Evolutionary conservation across 805 yeast species (phyloP), one percentile per base, ranked within the genome.

Genomic region (Komagataella phaffii): DNA sequence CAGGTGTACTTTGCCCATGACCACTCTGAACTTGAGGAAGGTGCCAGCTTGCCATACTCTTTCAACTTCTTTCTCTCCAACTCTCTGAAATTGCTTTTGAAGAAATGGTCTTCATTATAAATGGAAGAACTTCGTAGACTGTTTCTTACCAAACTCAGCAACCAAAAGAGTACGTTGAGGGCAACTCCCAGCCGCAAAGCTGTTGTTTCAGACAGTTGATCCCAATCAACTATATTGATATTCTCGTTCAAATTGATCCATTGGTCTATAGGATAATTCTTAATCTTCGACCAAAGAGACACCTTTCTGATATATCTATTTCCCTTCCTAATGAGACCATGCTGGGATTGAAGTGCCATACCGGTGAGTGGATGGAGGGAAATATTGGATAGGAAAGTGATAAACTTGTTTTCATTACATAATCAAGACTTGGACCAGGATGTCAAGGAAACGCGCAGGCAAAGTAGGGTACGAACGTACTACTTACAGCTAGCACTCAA

Each of bases 171-270:
- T 7, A 55, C 36, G 49, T 56, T 57, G 45, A 54, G 50, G 17
- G 51, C 51, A 4, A 53, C 43, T 5, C 62, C 63, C 8, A 54
- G 47, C 14, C 58, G 55, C 6, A 59, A 30, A 3, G 59, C 61
- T n/a, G 52, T 47, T 3, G 56, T 48, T 23, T 53, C 49, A 4
- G 59, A 53, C 7, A 53, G 48, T 2, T 55, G 49, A 49, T 64
- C 65, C 66, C 66, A 64, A 51, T 64, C 65, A 2, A 62, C 50
- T 17, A 60, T 49, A 36, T 54, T 56, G 14, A 60, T n/a, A 3
- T 17, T 30, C 50, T 64, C 68, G 48, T 61, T 61, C 36, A 56
- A 17, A 14, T 57, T 50, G 5, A 64, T 55, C 48, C 53, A 55
- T 23, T 56, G 49, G 49, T 63, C 67, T 49, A 56, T 56, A 2